Conservation (phyloP, 495 filamentous ascomycete species). For the Penicillium riverlandense region DNA sequence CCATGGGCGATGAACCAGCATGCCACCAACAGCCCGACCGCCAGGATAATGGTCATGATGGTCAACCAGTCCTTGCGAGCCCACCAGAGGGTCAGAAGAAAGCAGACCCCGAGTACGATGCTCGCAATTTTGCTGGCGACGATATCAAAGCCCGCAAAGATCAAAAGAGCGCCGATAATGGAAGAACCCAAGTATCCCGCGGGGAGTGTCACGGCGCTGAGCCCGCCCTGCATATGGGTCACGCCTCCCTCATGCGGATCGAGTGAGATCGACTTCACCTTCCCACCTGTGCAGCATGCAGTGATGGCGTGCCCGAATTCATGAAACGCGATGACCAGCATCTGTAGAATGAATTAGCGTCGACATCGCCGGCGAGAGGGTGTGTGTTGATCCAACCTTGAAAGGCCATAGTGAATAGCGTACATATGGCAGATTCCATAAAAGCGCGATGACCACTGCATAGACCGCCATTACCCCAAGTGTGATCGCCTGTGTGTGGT, state of each 20-base stretch:
- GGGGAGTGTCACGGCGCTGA: slow-evolving; percentile 63
- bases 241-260: slow-evolving; percentile 68
- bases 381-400: slow-evolving; percentile 45
- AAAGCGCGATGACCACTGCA: slow-evolving; percentile 63
- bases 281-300: slow-evolving; percentile 63
- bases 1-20: slow-evolving; percentile 78
- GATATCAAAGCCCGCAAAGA: slow-evolving; percentile 75
- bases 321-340: slow-evolving; percentile 82
- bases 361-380: neutral
- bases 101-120: slow-evolving; percentile 63
- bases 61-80: slow-evolving; percentile 71
- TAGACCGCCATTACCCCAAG: slow-evolving; percentile 64
- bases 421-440: slow-evolving; percentile 76
- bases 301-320: slow-evolving; percentile 75
- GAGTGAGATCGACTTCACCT: slow-evolving; percentile 63
- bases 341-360: slow-evolving; percentile 32
- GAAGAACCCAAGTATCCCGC: slow-evolving; percentile 72
- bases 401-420: slow-evolving; percentile 73
- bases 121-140: slow-evolving; percentile 72
- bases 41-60: slow-evolving; percentile 57
- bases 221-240: slow-evolving; percentile 73
- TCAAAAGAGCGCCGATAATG: slow-evolving; percentile 69
- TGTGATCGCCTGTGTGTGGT: slow-evolving; percentile 65
- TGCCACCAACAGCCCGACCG: slow-evolving; percentile 62
- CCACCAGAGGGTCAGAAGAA: slow-evolving; percentile 74